Evolutionary conservation across 108 stramenopile species (phyloP).

Genomic region (Halocafeteria seosinensis): DNA sequence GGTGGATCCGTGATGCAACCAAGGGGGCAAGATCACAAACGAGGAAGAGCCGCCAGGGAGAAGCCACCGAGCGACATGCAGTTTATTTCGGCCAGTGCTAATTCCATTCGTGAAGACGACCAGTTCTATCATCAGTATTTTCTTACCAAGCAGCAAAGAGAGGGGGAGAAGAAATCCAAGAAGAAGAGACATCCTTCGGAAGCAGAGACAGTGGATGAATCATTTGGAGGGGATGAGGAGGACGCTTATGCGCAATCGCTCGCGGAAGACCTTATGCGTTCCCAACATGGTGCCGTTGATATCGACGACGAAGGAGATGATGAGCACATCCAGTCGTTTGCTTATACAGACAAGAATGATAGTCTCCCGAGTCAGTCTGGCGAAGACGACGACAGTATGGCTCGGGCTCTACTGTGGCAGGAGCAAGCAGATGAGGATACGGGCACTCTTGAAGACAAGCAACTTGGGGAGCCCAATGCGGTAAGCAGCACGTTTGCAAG

Average conservation of each 20-base stretch:
- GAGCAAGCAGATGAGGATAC: too few relatives aligned
- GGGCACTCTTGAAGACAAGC: too few relatives aligned
- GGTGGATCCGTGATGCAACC: not conserved
- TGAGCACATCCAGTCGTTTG: conserved; percentile 73
- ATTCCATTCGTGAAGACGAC: conserved; percentile 50
- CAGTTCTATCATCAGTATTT: conserved; percentile 80
- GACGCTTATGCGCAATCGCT: conserved; percentile 61
- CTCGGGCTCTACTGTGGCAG: too few relatives aligned
- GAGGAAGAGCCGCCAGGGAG: conserved; percentile 11
- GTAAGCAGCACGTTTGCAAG: too few relatives aligned
- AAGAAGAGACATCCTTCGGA: conserved; percentile 26
- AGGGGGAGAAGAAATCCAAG: conserved; percentile 29
- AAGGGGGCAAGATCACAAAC: not conserved
- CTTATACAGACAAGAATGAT: too few relatives aligned
- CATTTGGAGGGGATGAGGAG: conserved; percentile 25
- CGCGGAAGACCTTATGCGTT: conserved; percentile 68
- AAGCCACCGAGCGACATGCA: conserved; percentile 61
- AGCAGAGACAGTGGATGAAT: conserved; percentile 27
- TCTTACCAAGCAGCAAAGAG: conserved; percentile 46
- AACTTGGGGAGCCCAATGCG: too few relatives aligned
- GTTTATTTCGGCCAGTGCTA: conserved; percentile 30
- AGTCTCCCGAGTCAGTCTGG: too few relatives aligned
- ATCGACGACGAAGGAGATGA: conserved; percentile 59
- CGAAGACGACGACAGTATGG: too few relatives aligned
- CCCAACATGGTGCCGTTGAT: conserved; percentile 32